These are phyloP conservation scores for Macrophomina phaseolina DNA, from an alignment of 2,329 filamentous ascomycete species.

Conservation along the genomic window DNA sequence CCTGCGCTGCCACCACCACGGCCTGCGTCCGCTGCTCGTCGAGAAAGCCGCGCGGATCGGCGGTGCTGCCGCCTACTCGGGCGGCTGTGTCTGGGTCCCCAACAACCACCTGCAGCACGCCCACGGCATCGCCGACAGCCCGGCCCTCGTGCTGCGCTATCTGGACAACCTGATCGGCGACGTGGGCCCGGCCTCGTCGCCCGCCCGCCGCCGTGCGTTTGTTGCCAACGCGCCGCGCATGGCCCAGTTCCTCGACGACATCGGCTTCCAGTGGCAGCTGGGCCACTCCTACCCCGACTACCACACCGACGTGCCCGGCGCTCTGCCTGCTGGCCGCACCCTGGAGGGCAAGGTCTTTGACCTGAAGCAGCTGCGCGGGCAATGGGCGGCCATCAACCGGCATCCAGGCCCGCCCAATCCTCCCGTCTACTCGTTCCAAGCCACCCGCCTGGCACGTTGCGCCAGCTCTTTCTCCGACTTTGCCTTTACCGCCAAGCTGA, in stretches of 20 bases:
- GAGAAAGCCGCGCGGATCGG: constrained; percentile 44
- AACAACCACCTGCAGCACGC: constrained; percentile 36
- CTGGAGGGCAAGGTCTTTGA: constrained; percentile 40
- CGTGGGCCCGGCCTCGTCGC: constrained; percentile 35
- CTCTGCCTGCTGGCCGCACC: constrained; percentile 30
- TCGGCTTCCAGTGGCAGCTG: constrained; percentile 37
- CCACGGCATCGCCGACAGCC: not conserved
- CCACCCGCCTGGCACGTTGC: not conserved
- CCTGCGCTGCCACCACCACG: constrained; percentile 34
- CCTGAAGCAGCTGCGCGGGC: constrained; percentile 35
- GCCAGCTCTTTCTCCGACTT: not conserved
- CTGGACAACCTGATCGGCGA: not conserved
- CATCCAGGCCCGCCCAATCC: constrained; percentile 12
- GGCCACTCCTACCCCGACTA: constrained; percentile 42
- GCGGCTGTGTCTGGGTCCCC: constrained; percentile 45
- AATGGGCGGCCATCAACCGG: constrained; percentile 23
- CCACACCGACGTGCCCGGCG: constrained; percentile 36
- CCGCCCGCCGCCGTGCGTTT: constrained; percentile 37
- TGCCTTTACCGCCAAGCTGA: not conserved
- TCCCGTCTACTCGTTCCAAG: not conserved
- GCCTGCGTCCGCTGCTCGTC: constrained; percentile 37
- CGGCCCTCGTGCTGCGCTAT: not conserved
- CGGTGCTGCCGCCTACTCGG: constrained; percentile 45
- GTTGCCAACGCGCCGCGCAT: constrained; percentile 41
- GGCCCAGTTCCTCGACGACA: constrained; percentile 37